phyloP scores from a whole-genome alignment of 805 yeast species.

The Candida methanosorbosa region DNA sequence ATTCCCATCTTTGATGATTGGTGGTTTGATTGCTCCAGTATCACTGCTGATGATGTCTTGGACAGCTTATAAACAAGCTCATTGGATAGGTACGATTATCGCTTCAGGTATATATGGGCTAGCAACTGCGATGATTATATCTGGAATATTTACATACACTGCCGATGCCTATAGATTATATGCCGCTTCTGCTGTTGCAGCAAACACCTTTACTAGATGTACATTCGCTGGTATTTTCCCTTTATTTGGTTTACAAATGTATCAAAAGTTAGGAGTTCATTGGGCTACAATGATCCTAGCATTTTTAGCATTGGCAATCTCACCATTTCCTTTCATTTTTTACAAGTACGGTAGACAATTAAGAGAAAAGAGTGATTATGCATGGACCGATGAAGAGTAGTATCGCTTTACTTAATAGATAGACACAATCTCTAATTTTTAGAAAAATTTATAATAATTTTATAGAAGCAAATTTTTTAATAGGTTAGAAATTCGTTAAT shows the following conservation, averaged over 20 bases:
- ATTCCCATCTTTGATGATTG: conserved; percentile 50
- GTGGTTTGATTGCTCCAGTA: conserved; percentile 39
- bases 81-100: conserved; percentile 45
- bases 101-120: conserved; percentile 33
- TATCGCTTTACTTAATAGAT: too few species aligned
- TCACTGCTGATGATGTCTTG: conserved; percentile 56
- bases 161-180: conserved; percentile 37
- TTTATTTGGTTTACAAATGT: conserved; percentile 49
- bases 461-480: too few species aligned
- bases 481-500: not conserved
- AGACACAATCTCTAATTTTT: too few species aligned
- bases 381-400: conserved; percentile 24
- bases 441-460: not conserved
- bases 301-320: conserved; percentile 37
- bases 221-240: conserved; percentile 50
- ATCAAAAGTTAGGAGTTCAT: conserved; percentile 41
- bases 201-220: conserved; percentile 44
- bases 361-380: conserved; percentile 38
- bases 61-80: conserved; percentile 42
- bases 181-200: conserved; percentile 44
- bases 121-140: conserved; percentile 34
- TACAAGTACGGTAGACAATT: conserved; percentile 36
- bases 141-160: conserved; percentile 30
- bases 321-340: conserved; percentile 49
- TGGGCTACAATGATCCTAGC: conserved; percentile 53